Base-by-base conservation (phyloP, 2,329 filamentous ascomycete genomes). In the Gnomoniopsis smithogilvyi region DNA sequence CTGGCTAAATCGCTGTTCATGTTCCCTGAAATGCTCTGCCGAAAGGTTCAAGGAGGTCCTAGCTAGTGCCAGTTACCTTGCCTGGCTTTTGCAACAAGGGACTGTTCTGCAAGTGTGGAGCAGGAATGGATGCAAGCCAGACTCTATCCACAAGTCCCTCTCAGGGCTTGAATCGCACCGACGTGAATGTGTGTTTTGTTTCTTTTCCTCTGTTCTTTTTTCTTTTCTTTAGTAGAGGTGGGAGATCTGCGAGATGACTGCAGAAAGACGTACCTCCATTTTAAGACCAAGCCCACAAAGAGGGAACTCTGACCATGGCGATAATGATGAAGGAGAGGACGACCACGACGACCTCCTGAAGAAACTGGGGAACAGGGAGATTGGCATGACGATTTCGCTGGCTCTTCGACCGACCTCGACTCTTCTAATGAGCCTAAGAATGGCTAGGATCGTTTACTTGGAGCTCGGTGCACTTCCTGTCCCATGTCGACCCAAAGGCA, bases 401-500 rank as follows among this genome's bases (percentile, higher is more conserved):
- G 51, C 50, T 52, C 53, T 53, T 50, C 36, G 45, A 47, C 36
- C 22, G 46, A 45, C 24, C 17, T 55, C 30, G 8, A 46, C n/a
- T 33, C 30, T 30, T 56, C 50, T 26, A 33, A 34, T 43, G 56
- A n/a, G 55, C 36, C 46, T 36, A 30, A 54, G 54, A 55, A 45
- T 47, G 26, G 41, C 52, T 54, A 45, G 52, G 26, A 24, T 55
- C 49, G 48, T 54, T 56, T 52, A 49, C 53, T 59, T 57, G 57
- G 55, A 56, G 60, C 57, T 62, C 60, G 48, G 50, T 56, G 46
- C 56, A 46, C 30, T 48, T 22, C 64, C 64, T 63, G 63, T 57
- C 67, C 70, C 72, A 70, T 73, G 68, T 67, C 66, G 64, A 70
- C 70, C 41, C 67, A 68, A 69, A 66, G 72, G 70, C 71, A 73